Percentiles rank a stretch among this genome's conserved stretches.
Evolutionary conservation across 1,284 basidiomycete genomes (phyloP).

Genomic region (Lentinula novae-zelandiae): DNA sequence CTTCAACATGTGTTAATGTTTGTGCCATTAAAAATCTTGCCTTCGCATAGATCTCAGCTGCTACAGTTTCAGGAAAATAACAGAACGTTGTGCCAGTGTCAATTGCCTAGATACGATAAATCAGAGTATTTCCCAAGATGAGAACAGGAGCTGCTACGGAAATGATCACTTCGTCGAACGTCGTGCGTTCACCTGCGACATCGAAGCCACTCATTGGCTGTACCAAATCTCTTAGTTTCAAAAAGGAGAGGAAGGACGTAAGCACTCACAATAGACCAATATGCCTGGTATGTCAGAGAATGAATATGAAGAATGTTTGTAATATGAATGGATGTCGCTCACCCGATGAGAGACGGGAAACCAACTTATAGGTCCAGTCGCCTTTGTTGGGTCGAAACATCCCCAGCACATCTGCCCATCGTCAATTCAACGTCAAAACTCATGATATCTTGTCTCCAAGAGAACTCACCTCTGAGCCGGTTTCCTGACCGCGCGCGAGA

Average conservation of each 20-base stretch:
- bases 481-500: constrained; percentile 39
- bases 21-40: constrained; percentile 21
- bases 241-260: constrained; percentile 1
- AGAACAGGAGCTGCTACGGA: neutral
- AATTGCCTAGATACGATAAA: constrained; percentile 39
- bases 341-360: constrained; percentile 34
- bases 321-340: neutral
- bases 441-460: neutral
- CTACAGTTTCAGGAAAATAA: constrained; percentile 42
- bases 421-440: neutral
- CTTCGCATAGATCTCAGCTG: constrained; percentile 36
- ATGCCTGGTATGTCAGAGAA: neutral
- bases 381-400: constrained; percentile 50
- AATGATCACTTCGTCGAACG: neutral
- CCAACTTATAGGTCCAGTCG: constrained; percentile 44
- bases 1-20: neutral
- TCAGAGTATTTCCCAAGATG: neutral
- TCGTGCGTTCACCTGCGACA: constrained; percentile 18
- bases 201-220: constrained; percentile 40
- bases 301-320: neutral
- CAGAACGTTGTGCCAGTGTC: constrained; percentile 62
- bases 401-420: constrained; percentile 51
- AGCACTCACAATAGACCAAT: constrained; percentile 34
- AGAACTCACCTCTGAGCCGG: constrained; percentile 46
- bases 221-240: constrained; percentile 51